Base-by-base conservation (phyloP, 164 flowering plant genomes). In the Magnolia officinalis region DNA sequence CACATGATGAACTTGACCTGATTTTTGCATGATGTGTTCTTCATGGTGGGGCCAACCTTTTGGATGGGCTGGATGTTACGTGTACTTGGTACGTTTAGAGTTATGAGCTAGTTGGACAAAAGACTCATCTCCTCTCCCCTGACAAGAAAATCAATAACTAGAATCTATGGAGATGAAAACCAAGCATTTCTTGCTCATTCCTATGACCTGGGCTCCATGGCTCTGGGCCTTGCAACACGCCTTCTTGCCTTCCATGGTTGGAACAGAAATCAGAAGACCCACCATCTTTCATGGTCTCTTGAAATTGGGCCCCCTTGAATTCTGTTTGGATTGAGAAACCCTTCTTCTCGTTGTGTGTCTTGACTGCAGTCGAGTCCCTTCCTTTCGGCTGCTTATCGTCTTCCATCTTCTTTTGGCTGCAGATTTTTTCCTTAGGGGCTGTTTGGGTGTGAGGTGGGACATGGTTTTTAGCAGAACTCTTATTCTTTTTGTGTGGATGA, bases 121-220 rank as follows among this genome's bases (percentile, higher is more conserved):
- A 37, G 45, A 37, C 45, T 37, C 4, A 4, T 37, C 45, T 37
- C 6, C 45, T 37, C 45, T 37, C 6, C 45, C 45, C 45, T 37
- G 45, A 37, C 45, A 37, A 37, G 45, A 37, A 37, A 37, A 37
- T 37, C 45, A 63, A 18, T 21, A 63, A 14, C 20, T 73, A 73
- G 55, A 73, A 45, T 63, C 75, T 31, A 49, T 63, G 24, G 51
- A 73, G 55, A 64, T 73, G 31, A 52, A 73, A 63, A n/a, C 69
- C 75, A 73, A 73, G 75, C 68, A 73, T 73, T 63, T 73, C 75
- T 2, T 6, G 68, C 24, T 63, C 75, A 14, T 63, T 63, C 37
- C 68, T 61, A 31, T 10, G 75, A 63, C 75, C 75, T 21, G 75
- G 75, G 23, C 69, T 73, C 75, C 75, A 73, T 63, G 67, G 58